Conservation (phyloP, 1,284 basidiomycete genomes). For the Papiliotrema nemorosa region DNA sequence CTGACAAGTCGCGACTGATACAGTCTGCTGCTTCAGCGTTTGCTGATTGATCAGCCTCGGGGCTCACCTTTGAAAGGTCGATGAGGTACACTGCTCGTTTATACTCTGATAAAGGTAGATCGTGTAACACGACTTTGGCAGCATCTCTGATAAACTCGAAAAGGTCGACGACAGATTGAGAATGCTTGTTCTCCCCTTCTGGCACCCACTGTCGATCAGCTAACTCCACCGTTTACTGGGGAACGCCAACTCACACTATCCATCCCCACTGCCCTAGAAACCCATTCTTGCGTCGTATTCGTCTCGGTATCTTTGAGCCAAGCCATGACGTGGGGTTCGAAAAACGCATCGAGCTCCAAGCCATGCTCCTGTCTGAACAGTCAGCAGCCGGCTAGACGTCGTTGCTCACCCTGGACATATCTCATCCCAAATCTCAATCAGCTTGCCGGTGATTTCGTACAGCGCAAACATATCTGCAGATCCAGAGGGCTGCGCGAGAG, state of each 20-base stretch:
- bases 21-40: conserved; percentile 23
- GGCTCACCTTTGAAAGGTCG: conserved; percentile 43
- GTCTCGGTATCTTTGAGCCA: conserved; percentile 46
- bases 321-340: conserved; percentile 47
- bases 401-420: conserved; percentile 32
- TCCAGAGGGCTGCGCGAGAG: conserved; percentile 35
- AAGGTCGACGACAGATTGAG: conserved; percentile 46
- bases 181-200: conserved; percentile 41
- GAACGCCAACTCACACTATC: conserved; percentile 34
- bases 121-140: conserved; percentile 34
- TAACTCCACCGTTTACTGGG: not conserved
- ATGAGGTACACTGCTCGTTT: conserved; percentile 47
- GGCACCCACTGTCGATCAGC: conserved; percentile 36
- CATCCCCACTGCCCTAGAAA: conserved; percentile 45
- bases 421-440: conserved; percentile 41
- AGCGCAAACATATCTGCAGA: conserved; percentile 42
- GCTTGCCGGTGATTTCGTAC: conserved; percentile 40
- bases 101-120: conserved; percentile 44
- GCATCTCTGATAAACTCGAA: conserved; percentile 47
- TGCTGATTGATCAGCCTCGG: not conserved
- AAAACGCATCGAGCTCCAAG: conserved; percentile 47
- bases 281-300: conserved; percentile 46
- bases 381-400: not conserved
- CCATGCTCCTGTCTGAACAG: conserved; percentile 27
- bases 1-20: conserved; percentile 35